These are phyloP conservation scores for Xerocomus brunneocitrinus DNA, from an alignment of 768 basidiomycete species.

Conservation along the genomic window DNA sequence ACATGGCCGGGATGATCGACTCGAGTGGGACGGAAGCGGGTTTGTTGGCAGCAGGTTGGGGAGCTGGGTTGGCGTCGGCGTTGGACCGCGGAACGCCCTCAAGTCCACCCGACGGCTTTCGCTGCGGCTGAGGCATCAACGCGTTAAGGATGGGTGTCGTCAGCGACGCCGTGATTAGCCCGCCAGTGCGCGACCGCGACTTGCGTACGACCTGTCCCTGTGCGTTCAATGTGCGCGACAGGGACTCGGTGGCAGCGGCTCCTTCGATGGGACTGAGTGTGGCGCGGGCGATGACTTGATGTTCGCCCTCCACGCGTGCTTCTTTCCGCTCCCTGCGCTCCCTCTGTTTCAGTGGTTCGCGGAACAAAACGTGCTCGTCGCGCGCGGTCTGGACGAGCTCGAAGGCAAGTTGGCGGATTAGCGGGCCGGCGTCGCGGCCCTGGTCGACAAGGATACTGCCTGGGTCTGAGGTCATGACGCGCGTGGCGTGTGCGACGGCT, in stretches of 20 bases:
- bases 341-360: conserved; percentile 36
- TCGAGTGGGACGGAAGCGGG: conserved; percentile 61
- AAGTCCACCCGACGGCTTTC: conserved; percentile 33
- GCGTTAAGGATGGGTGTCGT: conserved; percentile 59
- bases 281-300: conserved; percentile 36
- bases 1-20: conserved; percentile 73
- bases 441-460: conserved; percentile 70
- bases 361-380: conserved; percentile 51
- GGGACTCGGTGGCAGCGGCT: conserved; percentile 40
- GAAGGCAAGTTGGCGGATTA: conserved; percentile 62
- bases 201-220: conserved; percentile 32
- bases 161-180: conserved; percentile 38
- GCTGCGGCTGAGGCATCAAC: conserved; percentile 50
- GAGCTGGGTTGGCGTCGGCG: conserved; percentile 11
- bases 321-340: conserved; percentile 41
- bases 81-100: conserved; percentile 19
- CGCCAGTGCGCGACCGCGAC: conserved; percentile 33
- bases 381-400: conserved; percentile 65
- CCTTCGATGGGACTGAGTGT: conserved; percentile 41
- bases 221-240: conserved; percentile 44
- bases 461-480: conserved; percentile 82
- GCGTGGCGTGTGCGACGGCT: conserved; percentile 77
- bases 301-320: conserved; percentile 23
- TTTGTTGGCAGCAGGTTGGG: conserved; percentile 27
- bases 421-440: conserved; percentile 55